Conservation (phyloP, 2,329 filamentous ascomycete species). For the Alternaria brassicicola region DNA sequence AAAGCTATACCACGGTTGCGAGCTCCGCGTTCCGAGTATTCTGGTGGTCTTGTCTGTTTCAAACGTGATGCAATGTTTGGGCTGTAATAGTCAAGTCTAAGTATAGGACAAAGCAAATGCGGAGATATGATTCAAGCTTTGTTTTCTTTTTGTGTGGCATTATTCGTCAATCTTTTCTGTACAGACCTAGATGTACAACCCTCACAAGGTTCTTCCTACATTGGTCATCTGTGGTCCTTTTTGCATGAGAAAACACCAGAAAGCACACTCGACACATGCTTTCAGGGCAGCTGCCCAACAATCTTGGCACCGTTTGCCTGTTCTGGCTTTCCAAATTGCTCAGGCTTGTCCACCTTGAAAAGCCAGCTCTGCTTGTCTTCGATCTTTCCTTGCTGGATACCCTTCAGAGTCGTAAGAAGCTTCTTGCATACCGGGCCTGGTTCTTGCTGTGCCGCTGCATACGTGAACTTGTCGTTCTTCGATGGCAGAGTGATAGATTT, state of each 20-base stretch:
- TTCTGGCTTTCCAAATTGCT: slow-evolving; percentile 41
- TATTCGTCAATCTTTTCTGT: slow-evolving; percentile 1
- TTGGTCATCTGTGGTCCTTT: background rate
- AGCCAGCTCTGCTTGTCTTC: slow-evolving; percentile 81
- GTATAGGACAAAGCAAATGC: background rate
- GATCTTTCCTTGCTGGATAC: slow-evolving; percentile 81
- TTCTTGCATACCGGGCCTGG: slow-evolving; percentile 75
- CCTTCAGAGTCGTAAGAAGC: slow-evolving; percentile 78
- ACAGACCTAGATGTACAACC: background rate
- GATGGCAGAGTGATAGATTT: slow-evolving; percentile 81
- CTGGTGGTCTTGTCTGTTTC: background rate
- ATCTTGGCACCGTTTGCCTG: slow-evolving; percentile 30
- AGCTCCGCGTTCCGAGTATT: background rate
- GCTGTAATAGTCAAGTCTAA: background rate
- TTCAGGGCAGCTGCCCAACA: slow-evolving; percentile 45
- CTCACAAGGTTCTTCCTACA: background rate
- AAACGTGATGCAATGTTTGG: background rate
- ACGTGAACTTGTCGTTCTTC: slow-evolving; percentile 61
- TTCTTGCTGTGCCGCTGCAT: slow-evolving; percentile 65
- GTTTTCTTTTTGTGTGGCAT: background rate
- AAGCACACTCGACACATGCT: background rate
- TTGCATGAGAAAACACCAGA: background rate
- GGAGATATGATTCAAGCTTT: background rate
- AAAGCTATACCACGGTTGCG: background rate
- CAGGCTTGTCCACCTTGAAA: slow-evolving; percentile 51